Conservation (phyloP, 2,329 filamentous ascomycete species). For the Penicillium sp. region DNA sequence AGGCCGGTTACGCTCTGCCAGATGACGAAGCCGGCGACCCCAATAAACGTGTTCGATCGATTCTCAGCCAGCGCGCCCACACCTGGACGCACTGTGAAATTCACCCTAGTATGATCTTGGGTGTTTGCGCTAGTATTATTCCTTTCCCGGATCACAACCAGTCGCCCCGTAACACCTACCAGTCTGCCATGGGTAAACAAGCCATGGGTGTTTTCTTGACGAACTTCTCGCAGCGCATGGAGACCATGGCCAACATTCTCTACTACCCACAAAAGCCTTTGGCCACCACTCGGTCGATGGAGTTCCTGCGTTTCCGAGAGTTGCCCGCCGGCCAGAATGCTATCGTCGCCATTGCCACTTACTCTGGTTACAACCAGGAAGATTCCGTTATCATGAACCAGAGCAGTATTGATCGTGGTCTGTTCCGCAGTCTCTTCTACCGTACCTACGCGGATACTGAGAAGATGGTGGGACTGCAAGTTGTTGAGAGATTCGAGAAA, state of each 20-base stretch:
- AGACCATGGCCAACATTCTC: slow-evolving; percentile 98
- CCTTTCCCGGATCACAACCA: slow-evolving; percentile 98
- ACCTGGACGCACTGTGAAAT: slow-evolving; percentile 99
- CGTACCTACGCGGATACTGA: slow-evolving; percentile 95
- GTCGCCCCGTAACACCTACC: slow-evolving; percentile 97
- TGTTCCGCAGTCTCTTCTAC: slow-evolving; percentile 98
- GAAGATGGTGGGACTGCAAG: slow-evolving; percentile 90
- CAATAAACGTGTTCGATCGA: slow-evolving; percentile 83
- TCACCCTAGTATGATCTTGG: slow-evolving; percentile 97
- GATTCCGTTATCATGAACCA: slow-evolving; percentile 99
- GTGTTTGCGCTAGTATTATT: slow-evolving; percentile 98
- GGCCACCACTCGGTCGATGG: slow-evolving; percentile 95
- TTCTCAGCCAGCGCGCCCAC: slow-evolving; percentile 80
- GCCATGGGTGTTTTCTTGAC: slow-evolving; percentile 99
- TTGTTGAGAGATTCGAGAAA: slow-evolving; percentile 94
- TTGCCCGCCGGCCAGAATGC: slow-evolving; percentile 95
- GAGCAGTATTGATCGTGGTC: slow-evolving; percentile 93
- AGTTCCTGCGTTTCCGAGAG: slow-evolving; percentile 97
- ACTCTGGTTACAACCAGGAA: slow-evolving; percentile 99
- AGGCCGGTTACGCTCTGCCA: slow-evolving; percentile 60
- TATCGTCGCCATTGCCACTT: slow-evolving; percentile 95
- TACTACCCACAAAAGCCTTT: slow-evolving; percentile 99
- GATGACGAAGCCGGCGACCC: slow-evolving; percentile 68
- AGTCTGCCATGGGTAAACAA: slow-evolving; percentile 99
- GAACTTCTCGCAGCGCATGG: slow-evolving; percentile 95